phyloP scores from a whole-genome alignment of 176 grass and related monocot species.

The Lolium multiflorum region DNA sequence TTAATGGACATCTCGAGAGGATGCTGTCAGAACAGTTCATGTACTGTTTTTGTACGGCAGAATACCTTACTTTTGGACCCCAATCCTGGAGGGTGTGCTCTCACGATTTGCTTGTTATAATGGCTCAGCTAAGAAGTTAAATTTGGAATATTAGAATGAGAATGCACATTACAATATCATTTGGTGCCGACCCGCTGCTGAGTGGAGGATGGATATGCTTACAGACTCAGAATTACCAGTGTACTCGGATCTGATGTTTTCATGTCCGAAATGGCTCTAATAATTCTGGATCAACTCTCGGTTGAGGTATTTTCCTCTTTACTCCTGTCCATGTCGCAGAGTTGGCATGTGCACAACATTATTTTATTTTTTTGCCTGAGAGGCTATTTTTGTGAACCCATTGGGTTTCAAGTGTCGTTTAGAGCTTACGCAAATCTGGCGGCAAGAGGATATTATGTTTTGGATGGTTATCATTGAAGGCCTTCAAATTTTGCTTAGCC shows the following conservation, averaged over 20 bases:
- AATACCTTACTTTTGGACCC: conserved; percentile 33
- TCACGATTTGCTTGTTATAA: not conserved
- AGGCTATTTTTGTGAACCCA: not conserved
- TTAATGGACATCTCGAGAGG: not conserved
- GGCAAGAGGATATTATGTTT: not conserved
- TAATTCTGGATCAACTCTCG: not conserved
- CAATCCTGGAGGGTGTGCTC: not conserved
- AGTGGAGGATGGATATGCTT: not conserved
- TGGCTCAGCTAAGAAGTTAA: not conserved
- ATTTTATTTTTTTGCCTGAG: not conserved
- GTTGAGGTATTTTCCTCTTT: not conserved
- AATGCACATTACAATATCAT: no score
- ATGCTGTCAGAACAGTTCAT: not conserved
- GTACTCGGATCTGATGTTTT: not conserved
- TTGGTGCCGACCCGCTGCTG: no score
- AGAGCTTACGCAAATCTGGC: not conserved
- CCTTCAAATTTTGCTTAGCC: not conserved
- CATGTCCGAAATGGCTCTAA: not conserved
- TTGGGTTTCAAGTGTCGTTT: not conserved
- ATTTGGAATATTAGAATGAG: no score
- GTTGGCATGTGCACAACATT: not conserved
- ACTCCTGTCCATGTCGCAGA: not conserved
- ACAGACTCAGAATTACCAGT: not conserved
- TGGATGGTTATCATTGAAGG: not conserved
- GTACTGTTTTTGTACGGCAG: not conserved